A percentile compares a stretch with the other conserved stretches of the same genome.
Conservation (phyloP, 2,329 filamentous ascomycete species). For the Colletotrichum simmondsii region DNA sequence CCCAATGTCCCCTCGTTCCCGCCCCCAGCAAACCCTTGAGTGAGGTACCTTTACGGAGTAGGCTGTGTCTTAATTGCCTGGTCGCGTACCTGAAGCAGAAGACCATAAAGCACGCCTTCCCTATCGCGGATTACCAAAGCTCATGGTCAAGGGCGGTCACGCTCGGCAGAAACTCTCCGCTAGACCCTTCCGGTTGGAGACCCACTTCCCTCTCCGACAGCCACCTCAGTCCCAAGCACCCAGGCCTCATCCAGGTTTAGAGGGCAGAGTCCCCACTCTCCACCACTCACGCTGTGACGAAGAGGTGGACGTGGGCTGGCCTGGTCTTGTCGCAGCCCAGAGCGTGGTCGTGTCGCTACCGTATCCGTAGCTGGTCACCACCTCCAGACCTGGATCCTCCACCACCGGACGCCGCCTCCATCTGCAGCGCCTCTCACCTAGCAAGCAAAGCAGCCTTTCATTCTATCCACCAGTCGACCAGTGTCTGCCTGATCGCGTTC, state of each 20-base stretch:
- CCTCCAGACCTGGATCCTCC: conserved; percentile 13
- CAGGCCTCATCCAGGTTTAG: conserved; percentile 1
- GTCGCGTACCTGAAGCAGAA: conserved; percentile 1
- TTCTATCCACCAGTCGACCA: neutral
- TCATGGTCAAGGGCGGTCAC: conserved; percentile 6
- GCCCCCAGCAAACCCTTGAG: neutral
- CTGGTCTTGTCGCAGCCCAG: neutral
- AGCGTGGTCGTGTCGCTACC: neutral
- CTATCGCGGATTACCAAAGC: conserved; percentile 15
- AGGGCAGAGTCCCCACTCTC: neutral
- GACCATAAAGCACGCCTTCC: conserved; percentile 21
- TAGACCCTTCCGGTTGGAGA: neutral
- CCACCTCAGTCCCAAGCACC: conserved; percentile 14
- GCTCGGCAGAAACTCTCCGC: neutral
- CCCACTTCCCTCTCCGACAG: conserved; percentile 10
- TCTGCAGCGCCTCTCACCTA: conserved; percentile 7
- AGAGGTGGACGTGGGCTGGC: neutral
- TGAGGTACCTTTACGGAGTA: neutral
- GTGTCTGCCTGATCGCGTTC: conserved; percentile 26
- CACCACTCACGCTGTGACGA: conserved; percentile 4
- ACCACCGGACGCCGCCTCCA: conserved; percentile 31
- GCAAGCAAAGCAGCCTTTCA: conserved; percentile 8
- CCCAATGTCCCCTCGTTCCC: neutral
- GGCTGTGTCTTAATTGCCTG: neutral
- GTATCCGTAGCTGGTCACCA: conserved; percentile 5